These are phyloP conservation scores for Lipomyces yarrowii DNA, from an alignment of 1,139 yeast genomes.

Conservation along the genomic window DNA sequence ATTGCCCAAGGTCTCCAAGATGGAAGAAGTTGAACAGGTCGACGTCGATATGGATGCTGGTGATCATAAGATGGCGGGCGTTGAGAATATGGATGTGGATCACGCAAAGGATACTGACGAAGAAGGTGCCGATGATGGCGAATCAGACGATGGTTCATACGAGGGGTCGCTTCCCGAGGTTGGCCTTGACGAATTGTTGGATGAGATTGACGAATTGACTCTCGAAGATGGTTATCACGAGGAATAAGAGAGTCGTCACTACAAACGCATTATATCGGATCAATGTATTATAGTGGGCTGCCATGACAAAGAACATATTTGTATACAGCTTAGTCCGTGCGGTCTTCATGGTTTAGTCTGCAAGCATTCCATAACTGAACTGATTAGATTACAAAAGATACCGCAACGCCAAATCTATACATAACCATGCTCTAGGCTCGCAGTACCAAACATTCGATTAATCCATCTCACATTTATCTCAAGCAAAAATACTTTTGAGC, in stretches of 20 bases:
- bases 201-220: constrained; percentile 91
- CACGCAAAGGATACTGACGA: constrained; percentile 29
- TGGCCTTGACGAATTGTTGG: constrained; percentile 46
- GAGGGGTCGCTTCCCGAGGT: constrained; percentile 70
- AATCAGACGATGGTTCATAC: constrained; percentile 40
- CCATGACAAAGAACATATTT: not conserved
- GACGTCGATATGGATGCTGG: constrained; percentile 15
- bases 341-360: not conserved
- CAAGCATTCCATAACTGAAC: not conserved
- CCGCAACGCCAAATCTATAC: not conserved
- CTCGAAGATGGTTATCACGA: constrained; percentile 48
- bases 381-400: not conserved
- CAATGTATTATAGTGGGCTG: not conserved
- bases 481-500: constrained; percentile 35
- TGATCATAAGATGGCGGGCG: constrained; percentile 34
- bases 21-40: constrained; percentile 48
- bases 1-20: constrained; percentile 43
- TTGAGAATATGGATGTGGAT: constrained; percentile 33
- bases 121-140: constrained; percentile 32
- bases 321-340: not conserved
- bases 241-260: not conserved
- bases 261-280: not conserved
- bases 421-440: not conserved
- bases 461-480: not conserved
- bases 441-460: not conserved